Conservation (phyloP, 805 yeast species). For the Metschnikowia peoriensis region DNA sequence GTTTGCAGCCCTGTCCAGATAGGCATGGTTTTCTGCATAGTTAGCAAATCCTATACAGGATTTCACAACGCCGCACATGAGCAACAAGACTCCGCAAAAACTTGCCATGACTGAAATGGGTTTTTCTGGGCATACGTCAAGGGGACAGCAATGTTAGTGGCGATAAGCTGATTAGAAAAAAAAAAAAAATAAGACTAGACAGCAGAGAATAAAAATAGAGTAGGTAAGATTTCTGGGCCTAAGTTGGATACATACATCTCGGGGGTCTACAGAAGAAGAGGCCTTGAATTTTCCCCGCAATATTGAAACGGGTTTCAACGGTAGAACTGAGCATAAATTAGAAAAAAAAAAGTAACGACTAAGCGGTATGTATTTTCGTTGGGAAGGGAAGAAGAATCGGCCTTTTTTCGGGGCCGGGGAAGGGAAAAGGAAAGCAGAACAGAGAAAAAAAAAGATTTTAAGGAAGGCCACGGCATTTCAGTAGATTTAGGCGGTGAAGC, state of each 20-base stretch:
- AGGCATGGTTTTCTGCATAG: background rate
- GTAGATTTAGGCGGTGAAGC: background rate
- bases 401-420: background rate
- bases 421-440: background rate
- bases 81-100: background rate
- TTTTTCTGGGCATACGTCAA: conserved; percentile 11
- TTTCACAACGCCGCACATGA: conserved; percentile 1
- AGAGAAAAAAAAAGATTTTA: background rate
- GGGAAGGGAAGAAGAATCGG: background rate
- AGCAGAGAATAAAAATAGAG: too few relatives aligned
- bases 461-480: background rate
- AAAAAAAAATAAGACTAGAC: background rate
- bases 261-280: background rate
- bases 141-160: background rate
- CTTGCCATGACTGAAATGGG: background rate
- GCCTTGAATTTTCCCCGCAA: background rate
- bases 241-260: background rate
- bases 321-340: background rate
- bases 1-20: conserved; percentile 9
- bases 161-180: background rate
- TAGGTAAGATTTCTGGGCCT: background rate
- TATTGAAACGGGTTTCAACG: background rate
- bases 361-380: background rate
- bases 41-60: background rate
- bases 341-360: background rate